Conservation (phyloP, 176 grass and related monocot genomes). For the Oryza australiensis region DNA sequence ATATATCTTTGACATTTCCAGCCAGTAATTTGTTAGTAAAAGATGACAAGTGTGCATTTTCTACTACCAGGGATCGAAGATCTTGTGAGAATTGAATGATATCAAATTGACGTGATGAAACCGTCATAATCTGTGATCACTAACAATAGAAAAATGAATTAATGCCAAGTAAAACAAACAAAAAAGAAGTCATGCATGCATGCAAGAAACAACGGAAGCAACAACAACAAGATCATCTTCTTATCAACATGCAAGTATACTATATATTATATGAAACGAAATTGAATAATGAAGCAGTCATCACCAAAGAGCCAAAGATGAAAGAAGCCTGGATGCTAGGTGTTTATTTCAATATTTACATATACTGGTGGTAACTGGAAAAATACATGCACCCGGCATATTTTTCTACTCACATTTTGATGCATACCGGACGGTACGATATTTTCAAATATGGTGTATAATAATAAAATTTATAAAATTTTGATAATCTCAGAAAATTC, state of each 20-base stretch:
- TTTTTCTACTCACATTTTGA: neutral
- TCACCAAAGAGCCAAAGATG: neutral
- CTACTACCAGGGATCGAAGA: neutral
- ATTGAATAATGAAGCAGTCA: neutral
- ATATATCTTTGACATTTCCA: neutral
- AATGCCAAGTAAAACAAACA: neutral
- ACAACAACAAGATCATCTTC: neutral
- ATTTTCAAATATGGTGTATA: neutral
- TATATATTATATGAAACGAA: neutral
- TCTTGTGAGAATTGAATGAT: neutral
- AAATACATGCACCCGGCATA: neutral
- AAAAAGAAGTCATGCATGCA: neutral
- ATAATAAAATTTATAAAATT: neutral
- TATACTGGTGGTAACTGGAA: neutral
- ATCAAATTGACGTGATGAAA: slow-evolving; percentile 4
- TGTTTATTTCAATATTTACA: neutral
- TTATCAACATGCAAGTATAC: neutral
- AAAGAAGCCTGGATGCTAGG: neutral
- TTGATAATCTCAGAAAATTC: neutral
- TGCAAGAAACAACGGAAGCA: neutral
- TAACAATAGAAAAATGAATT: neutral
- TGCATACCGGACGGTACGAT: neutral
- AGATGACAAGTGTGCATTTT: neutral
- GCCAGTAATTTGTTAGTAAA: neutral
- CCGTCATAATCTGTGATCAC: neutral